Conservation (phyloP, 2,329 filamentous ascomycete genomes). For the Hymenoscyphus fructigenus region DNA sequence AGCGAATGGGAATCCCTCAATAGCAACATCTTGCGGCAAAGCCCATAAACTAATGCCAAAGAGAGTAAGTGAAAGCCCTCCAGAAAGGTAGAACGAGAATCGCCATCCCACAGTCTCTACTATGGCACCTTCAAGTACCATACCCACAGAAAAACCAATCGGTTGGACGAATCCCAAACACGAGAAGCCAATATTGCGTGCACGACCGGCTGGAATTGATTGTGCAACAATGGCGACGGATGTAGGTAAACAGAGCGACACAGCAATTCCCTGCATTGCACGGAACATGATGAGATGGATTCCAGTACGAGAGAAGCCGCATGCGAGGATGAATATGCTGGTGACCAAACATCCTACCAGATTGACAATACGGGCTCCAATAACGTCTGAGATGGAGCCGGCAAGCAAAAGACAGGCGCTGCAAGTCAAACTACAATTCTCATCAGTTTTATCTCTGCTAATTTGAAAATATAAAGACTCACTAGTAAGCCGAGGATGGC, state of each 20-base stretch:
- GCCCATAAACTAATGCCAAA: constrained; percentile 40
- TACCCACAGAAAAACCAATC: constrained; percentile 50
- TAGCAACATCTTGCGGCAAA: constrained; percentile 35
- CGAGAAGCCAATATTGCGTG: constrained; percentile 44
- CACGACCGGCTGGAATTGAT: constrained; percentile 40
- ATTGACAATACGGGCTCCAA: constrained; percentile 45
- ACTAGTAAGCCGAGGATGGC: constrained; percentile 16
- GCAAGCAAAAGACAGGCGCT: constrained; percentile 48
- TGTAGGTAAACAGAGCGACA: constrained; percentile 49
- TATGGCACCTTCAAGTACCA: constrained; percentile 50
- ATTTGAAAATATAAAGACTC: background rate
- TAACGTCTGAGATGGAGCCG: constrained; percentile 50
- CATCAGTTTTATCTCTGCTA: background rate
- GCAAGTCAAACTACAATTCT: constrained; percentile 38
- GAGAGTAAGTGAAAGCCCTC: constrained; percentile 38
- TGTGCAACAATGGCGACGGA: constrained; percentile 49
- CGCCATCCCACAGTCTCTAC: constrained; percentile 49
- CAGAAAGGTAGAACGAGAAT: constrained; percentile 45
- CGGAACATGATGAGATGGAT: constrained; percentile 49
- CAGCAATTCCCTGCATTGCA: constrained; percentile 45
- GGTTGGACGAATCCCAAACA: constrained; percentile 48
- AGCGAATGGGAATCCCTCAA: constrained; percentile 33
- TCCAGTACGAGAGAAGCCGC: constrained; percentile 41
- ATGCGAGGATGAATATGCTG: constrained; percentile 44
- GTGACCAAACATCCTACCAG: constrained; percentile 45